Conservation (phyloP, 75 land plant genomes). For the Selaginella moellendorffii region DNA sequence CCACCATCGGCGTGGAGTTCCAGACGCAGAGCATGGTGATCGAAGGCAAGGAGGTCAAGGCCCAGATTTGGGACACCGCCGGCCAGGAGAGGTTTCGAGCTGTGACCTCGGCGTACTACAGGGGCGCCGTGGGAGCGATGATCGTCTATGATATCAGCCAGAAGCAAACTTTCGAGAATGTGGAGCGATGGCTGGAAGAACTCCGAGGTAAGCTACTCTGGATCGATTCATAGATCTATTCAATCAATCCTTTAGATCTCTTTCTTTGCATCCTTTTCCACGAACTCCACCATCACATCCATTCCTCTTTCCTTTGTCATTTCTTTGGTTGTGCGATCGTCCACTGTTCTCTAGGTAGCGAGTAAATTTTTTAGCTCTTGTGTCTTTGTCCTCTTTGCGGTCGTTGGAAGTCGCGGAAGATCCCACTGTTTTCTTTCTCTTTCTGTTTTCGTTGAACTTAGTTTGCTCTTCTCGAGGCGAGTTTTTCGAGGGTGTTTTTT, state of each 20-base stretch:
- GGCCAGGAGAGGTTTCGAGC: slow-evolving; percentile 33
- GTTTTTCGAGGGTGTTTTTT: not conserved
- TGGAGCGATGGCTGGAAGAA: slow-evolving; percentile 28
- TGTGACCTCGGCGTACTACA: slow-evolving; percentile 28
- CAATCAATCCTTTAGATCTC: not conserved
- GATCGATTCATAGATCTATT: not conserved
- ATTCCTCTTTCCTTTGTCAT: too few species aligned
- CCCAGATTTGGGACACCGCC: slow-evolving; percentile 36
- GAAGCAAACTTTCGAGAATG: slow-evolving; percentile 27
- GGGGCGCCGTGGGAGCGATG: slow-evolving; percentile 26
- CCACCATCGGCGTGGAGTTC: slow-evolving; percentile 42
- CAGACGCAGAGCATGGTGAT: slow-evolving; percentile 39
- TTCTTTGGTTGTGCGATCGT: too few species aligned
- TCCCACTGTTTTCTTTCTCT: too few species aligned
- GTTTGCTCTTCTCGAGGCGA: too few species aligned
- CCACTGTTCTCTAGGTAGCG: not conserved
- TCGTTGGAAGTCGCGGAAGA: too few species aligned
- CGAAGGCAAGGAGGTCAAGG: slow-evolving; percentile 21
- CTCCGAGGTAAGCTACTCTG: slow-evolving; percentile 16
- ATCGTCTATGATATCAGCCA: slow-evolving; percentile 25
- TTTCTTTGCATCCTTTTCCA: not conserved
- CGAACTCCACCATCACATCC: too few species aligned
- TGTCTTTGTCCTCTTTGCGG: not conserved
- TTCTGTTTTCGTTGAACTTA: too few species aligned
- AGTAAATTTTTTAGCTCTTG: not conserved